Conservation (phyloP, 1,139 yeast species). For the Taphrina flavorubra region DNA sequence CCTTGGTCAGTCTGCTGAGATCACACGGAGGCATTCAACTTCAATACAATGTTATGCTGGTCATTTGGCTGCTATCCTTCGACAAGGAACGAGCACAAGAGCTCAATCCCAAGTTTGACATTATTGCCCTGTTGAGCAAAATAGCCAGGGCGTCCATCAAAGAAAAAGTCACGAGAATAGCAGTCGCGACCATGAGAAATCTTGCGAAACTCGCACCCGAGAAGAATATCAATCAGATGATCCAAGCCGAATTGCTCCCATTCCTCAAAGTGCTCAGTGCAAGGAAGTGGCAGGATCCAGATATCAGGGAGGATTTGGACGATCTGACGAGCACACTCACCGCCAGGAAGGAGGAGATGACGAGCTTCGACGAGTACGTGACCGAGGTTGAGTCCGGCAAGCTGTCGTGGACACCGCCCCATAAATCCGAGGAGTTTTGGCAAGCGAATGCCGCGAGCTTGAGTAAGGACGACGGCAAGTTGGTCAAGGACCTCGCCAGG, state of each 20-base stretch:
- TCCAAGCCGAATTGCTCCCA: slow-evolving; percentile 77
- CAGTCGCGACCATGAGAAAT: slow-evolving; percentile 66
- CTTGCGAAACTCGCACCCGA: slow-evolving; percentile 52
- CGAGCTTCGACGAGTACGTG: slow-evolving; percentile 90
- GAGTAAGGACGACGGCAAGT: slow-evolving; percentile 72
- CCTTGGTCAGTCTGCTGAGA: slow-evolving; percentile 58
- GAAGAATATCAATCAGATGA: slow-evolving; percentile 66
- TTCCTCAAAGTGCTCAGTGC: slow-evolving; percentile 72
- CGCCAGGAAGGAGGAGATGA: slow-evolving; percentile 75
- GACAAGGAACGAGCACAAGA: slow-evolving; percentile 62
- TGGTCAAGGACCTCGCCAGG: slow-evolving; percentile 63
- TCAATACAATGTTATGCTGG: slow-evolving; percentile 76
- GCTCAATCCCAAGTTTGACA: slow-evolving; percentile 54
- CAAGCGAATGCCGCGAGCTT: slow-evolving; percentile 76
- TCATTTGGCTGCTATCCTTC: slow-evolving; percentile 85
- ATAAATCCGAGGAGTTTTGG: slow-evolving; percentile 87
- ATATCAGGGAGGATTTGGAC: slow-evolving; percentile 74
- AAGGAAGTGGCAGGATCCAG: slow-evolving; percentile 95
- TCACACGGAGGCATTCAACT: slow-evolving; percentile 70
- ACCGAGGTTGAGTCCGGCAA: slow-evolving; percentile 80
- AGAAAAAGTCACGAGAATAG: slow-evolving; percentile 83
- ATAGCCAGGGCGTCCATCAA: slow-evolving; percentile 81
- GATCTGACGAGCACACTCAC: slow-evolving; percentile 64
- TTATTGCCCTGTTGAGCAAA: slow-evolving; percentile 63
- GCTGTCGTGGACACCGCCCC: slow-evolving; percentile 92